Percentiles rank a stretch among this genome's conserved stretches.
phyloP scores from a whole-genome alignment of 192 early-diverging fungal species.

The Coemansia aciculifera region DNA sequence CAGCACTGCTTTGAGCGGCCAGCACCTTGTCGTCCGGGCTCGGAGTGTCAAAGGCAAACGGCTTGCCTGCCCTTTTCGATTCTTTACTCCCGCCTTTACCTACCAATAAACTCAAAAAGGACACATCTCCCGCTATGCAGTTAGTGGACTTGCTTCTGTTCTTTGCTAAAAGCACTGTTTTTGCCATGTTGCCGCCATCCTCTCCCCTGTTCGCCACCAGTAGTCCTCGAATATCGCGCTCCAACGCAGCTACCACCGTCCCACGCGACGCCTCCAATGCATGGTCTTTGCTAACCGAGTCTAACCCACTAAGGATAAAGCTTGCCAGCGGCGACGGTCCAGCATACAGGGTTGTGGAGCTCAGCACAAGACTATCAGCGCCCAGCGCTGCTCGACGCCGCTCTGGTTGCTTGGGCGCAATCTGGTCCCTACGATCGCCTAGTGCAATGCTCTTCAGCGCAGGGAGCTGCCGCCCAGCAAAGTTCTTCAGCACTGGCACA shows the following conservation, averaged over 20 bases:
- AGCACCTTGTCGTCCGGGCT: constrained; percentile 83
- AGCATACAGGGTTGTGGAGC: constrained; percentile 30
- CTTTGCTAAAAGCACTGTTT: constrained; percentile 7
- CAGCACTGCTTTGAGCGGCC: constrained; percentile 57
- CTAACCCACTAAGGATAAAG: constrained; percentile 35
- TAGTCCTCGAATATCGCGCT: constrained; percentile 20
- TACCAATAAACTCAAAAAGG: constrained; percentile 42
- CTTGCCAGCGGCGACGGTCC: constrained; percentile 42
- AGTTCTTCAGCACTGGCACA: constrained; percentile 26
- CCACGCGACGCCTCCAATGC: background rate
- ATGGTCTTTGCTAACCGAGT: background rate
- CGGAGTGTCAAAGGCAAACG: constrained; percentile 73
- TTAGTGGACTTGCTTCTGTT: constrained; percentile 11
- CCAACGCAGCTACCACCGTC: constrained; percentile 18
- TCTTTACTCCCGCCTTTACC: constrained; percentile 7
- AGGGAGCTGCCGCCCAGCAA: constrained; percentile 35
- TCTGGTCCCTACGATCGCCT: background rate
- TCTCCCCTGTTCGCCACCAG: constrained; percentile 20
- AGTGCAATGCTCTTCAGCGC: constrained; percentile 13
- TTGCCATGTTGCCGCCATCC: background rate
- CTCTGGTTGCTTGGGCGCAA: constrained; percentile 1
- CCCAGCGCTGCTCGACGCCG: constrained; percentile 11
- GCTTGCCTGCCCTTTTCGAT: constrained; percentile 6
- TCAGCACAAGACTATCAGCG: constrained; percentile 5
- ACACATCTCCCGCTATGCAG: constrained; percentile 23